Evolutionary conservation across 768 basidiomycete species (phyloP), one percentile per base, ranked within the genome.

Genomic region (Leccinum subgranulosum): DNA sequence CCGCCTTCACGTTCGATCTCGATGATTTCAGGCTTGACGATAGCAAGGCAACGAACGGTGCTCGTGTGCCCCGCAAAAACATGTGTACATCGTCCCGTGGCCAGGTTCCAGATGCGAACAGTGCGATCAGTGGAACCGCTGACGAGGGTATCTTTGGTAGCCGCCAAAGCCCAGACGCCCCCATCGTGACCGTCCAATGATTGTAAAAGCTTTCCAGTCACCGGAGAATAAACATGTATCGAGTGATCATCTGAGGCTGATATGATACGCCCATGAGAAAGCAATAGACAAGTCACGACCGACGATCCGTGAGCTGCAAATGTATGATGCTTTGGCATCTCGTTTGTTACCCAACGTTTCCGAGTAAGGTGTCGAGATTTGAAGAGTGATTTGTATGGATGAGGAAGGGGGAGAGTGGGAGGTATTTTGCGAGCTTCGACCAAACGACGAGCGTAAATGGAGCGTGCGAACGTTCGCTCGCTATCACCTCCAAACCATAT

Each of bases 231-330:
- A 48, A 99, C 86, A 67, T 95, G 92, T 67, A 98, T 97, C 4
- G 93, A 91, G 65, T 98, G 93, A 73, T 98, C 95, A 72, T 99
- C 96, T 1, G 94, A 96, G 11, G 96, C 95, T 11, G 92, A 94
- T 66, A 99, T 93, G 74, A 99, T 93, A 59, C 95, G 92, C 29
- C 91, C 90, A 59, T 86, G 85, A 51, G 96, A 97, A 76, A 99
- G 92, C 65, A 98, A 84, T 48, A 98, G 84, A 71, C 94, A 97
- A 43, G 96, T 99, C 69, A 99, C 94, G 60, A 98, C 96, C 23
- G 88, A 86, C 47, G 84, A 84, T 1, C 93, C 92, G 64, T 94
- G 91, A 11, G 94, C 94, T 1, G 88, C 81, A 76, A 98, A 96
- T 4, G 87, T 86, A 51, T 87, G 77, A 56, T 90, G 88, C 62